Base-by-base conservation (phyloP, 1,139 yeast genomes). In the Candida mesenterica region DNA sequence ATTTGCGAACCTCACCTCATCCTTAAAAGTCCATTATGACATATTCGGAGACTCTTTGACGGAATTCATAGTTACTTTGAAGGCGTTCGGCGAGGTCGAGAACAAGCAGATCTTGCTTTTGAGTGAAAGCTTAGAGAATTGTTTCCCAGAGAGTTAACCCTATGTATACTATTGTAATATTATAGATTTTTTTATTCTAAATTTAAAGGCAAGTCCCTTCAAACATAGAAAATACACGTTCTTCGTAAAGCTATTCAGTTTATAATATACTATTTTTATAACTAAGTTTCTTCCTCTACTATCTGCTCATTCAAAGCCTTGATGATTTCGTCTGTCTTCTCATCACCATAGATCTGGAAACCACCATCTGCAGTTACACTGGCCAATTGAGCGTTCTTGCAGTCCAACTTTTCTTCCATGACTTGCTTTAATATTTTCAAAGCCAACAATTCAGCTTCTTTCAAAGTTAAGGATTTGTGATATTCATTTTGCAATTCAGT, bases 381-480 rank as follows among this genome's bases (percentile, higher is more conserved):
- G 34, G 98, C 95, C 54, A 94, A 75, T 67, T 94, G 98, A 25
- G 96, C 96, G 59, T 94, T 94, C 52, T 85, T 87, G 43, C 95
- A 85, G 61, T 94, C 97, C 55, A 94, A 73, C 65, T 92, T 92
- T 65, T 94, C 99, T 68, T 94, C 99, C 99, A 94, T 94, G 33
- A 94, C 99, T 65, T 94, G 98, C 61, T 90, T 90, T 53, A 94
- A 75, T 39, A 87, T 87, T 69, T 90, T 90, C 56, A 94, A 75
- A 9, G 92, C 84, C 57, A 94, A 72, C 32, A 86, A 65, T 67
- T 94, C 98, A 6, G 97, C 98, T 58, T 94, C 98, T 50, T 82
- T 79, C 53, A 92, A 71, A n/a, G 97, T 88, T 53, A 94, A 72
- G 15, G 95, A 86, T 52, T 90, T 84, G 63, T 92, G 97, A 65